These are phyloP conservation scores for Crepidotus variabilis DNA, from an alignment of 768 basidiomycete species.

Conservation along the genomic window DNA sequence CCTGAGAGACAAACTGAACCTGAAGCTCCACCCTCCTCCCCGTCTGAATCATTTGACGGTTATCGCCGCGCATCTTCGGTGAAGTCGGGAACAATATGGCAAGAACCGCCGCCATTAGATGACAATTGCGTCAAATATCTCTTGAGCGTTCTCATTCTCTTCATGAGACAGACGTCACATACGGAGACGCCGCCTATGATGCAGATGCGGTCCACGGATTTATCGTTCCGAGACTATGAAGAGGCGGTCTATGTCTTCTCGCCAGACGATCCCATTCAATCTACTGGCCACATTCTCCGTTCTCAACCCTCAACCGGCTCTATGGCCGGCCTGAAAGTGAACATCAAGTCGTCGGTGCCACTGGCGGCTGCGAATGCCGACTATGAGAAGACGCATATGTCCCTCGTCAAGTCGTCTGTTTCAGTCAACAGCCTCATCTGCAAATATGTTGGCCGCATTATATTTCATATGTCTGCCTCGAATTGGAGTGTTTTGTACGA, in stretches of 20 bases:
- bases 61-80: slow-evolving; percentile 41
- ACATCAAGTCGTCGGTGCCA: slow-evolving; percentile 38
- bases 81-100: slow-evolving; percentile 39
- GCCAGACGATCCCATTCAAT: slow-evolving; percentile 9
- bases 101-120: slow-evolving; percentile 72
- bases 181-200: slow-evolving; percentile 51
- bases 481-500: slow-evolving; percentile 81
- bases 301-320: slow-evolving; percentile 40
- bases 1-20: slow-evolving; percentile 1
- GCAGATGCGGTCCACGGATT: slow-evolving; percentile 55
- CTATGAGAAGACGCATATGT: slow-evolving; percentile 64
- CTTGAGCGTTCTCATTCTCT: slow-evolving; percentile 78
- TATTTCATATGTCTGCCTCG: slow-evolving; percentile 83
- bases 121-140: slow-evolving; percentile 81
- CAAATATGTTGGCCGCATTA: slow-evolving; percentile 72
- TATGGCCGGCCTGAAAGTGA: slow-evolving; percentile 31
- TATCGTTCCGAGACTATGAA: slow-evolving; percentile 73
- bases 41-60: slow-evolving; percentile 24
- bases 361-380: slow-evolving; percentile 32
- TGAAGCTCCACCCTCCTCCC: slow-evolving; percentile 22
- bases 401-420: slow-evolving; percentile 48
- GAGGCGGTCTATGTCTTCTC: slow-evolving; percentile 25
- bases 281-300: slow-evolving; percentile 23
- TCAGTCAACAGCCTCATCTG: slow-evolving; percentile 61
- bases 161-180: slow-evolving; percentile 67